phyloP scores from a whole-genome alignment of 257 asterid species.

The Solanum ossicruentum region DNA sequence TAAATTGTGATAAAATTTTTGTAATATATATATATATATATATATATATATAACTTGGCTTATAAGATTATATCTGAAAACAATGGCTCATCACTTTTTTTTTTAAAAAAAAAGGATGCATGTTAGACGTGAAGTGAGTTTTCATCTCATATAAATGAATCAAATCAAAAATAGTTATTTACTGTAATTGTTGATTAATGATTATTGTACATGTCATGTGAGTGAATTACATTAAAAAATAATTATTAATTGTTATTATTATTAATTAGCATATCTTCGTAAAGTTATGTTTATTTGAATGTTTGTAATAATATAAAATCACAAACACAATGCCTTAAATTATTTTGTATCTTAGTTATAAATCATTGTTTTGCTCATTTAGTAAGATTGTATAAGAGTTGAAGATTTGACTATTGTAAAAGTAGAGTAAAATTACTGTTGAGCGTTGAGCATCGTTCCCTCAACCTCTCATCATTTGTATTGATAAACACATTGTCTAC shows the following conservation, averaged over 20 bases:
- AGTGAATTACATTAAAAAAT: too few relatives aligned
- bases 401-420: neutral
- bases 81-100: neutral
- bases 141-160: neutral
- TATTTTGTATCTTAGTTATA: too few relatives aligned
- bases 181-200: too few relatives aligned
- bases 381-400: neutral
- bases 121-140: neutral
- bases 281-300: too few relatives aligned
- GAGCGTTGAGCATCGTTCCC: neutral
- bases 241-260: too few relatives aligned
- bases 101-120: neutral
- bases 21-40: too few relatives aligned
- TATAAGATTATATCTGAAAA: neutral
- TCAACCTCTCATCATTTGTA: neutral
- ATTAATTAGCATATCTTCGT: too few relatives aligned
- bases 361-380: too few relatives aligned
- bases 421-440: neutral
- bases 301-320: too few relatives aligned
- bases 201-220: too few relatives aligned
- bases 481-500: neutral
- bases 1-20: accelerated
- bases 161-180: neutral
- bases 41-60: accelerated
- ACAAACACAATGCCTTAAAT: too few relatives aligned